Conservation (phyloP, 805 yeast species). For the Hanseniaspora nectarophila region DNA sequence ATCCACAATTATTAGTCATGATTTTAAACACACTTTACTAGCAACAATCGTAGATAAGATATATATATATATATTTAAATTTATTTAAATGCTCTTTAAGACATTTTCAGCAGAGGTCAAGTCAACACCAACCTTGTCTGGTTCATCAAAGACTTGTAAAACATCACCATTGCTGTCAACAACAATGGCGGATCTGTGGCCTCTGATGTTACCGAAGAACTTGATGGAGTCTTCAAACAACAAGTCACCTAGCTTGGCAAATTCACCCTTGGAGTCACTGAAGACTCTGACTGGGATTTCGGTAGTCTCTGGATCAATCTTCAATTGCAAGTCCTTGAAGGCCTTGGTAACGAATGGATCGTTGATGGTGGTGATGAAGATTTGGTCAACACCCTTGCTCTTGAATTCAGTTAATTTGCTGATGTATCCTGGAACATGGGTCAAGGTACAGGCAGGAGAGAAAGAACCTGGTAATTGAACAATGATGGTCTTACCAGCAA, state of each 20-base stretch:
- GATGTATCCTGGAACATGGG: conserved; percentile 62
- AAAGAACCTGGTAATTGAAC: conserved; percentile 77
- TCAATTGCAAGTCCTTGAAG: conserved; percentile 44
- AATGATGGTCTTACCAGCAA: conserved; percentile 40
- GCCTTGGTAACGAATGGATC: conserved; percentile 78
- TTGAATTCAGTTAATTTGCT: conserved; percentile 39
- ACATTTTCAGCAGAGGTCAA: conserved; percentile 34
- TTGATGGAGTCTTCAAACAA: conserved; percentile 57
- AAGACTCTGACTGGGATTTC: conserved; percentile 39
- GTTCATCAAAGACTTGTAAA: conserved; percentile 56
- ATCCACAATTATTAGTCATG: too few relatives aligned
- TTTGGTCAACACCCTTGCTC: conserved; percentile 49
- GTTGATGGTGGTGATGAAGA: conserved; percentile 67
- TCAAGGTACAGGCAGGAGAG: conserved; percentile 67
- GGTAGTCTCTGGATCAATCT: conserved; percentile 17
- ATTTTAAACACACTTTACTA: too few relatives aligned
- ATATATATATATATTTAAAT: not conserved
- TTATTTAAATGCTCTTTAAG: conserved; percentile 21
- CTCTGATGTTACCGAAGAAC: conserved; percentile 65
- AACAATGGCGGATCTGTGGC: conserved; percentile 62
- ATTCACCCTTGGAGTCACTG: conserved; percentile 72
- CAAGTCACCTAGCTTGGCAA: conserved; percentile 52
- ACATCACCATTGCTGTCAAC: conserved; percentile 62
- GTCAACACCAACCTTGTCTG: conserved; percentile 63
- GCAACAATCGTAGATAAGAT: too few relatives aligned